Base-by-base conservation (phyloP, 257 asterid genomes). In the Osmanthus fragrans region DNA sequence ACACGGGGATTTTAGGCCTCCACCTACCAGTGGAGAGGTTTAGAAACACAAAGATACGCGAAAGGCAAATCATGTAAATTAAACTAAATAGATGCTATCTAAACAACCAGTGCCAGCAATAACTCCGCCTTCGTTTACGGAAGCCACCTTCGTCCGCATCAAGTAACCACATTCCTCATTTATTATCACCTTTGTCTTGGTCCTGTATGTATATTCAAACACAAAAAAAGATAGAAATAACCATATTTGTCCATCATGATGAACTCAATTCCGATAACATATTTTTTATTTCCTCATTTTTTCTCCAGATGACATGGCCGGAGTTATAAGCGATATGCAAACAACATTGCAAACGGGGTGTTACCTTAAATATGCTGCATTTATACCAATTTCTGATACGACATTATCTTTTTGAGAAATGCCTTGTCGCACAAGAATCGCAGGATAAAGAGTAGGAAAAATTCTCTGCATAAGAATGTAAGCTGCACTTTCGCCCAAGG, bases 381-480 rank as follows among this genome's bases (percentile, higher is more conserved):
- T 30, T 30, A 95, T 47, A 95, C 99, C 99, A 27, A 95, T 98
- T 79, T 95, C 99, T 34, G 99, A 95, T 76, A 95, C 79, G 71
- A 90, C 96, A 27, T 85, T 85, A 73, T 91, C 97, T 70, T 83
- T 89, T 79, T 85, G 91, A 77, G 90, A 83, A 74, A 85, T 60
- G 77, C 98, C 98, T n/a, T 90, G 92, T 37, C 94, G 88, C 96
- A 95, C 80, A 51, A 95, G 84, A 80, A 93, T 83, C 3, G 99
- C 89, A 7, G 89, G 93, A 42, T 92, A 93, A 47, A 85, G 51
- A 18, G 93, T 75, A 4, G 98, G 99, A 75, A 95, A 95, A 34
- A 95, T 93, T 77, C 99, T 89, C 91, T 92, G 99, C 99, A 95
- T 93, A 47, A 95, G 97, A 76, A 95, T 92, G 86, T 91, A 93